Base-by-base conservation (phyloP, 2,329 filamentous ascomycete species). In the Ambrosiella cleistominuta region DNA sequence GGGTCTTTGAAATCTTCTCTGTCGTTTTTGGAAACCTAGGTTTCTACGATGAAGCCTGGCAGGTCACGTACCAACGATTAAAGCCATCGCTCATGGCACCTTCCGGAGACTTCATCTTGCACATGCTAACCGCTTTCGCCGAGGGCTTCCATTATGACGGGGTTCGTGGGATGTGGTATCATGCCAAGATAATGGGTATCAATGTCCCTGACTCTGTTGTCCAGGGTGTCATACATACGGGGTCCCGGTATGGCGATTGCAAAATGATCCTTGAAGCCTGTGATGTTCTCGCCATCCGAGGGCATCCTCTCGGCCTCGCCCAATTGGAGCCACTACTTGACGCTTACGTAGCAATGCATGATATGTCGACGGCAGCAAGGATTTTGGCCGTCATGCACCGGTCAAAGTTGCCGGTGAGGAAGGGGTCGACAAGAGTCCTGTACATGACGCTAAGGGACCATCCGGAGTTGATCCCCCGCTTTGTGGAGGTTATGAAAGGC, bases 261-360 rank as follows among this genome's bases (percentile, higher is more conserved):
- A 68, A 73, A 0, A 74, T 96, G 8, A 86, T 85, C 1, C 82
- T 81, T 5, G 79, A 84, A 37, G 85, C 86, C 37, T 80, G 95
- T 61, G 76, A 81, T 27, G 70, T 82, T 56, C 74, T 91, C 15
- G 75, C 77, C 3, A 72, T 76, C 7, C 76, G 81, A 27, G 75
- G 75, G 12, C 75, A 77, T 1, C 74, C 76, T 45, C 73, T 89
- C 42, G 72, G 75, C 7, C 69, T 77, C 5, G 75, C 85, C 62
- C 88, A 96, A 66, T 95, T 93, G 69, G 88, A 94, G 67, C 77
- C 84, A 36, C 75, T 96, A 36, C 72, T 90, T 6, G 81, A 87
- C 59, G 78, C 85, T 3, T 88, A 94, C 65, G 73, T 81, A 9
- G 71, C 72, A 2, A 65, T 67, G 2, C 73, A 75, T 1, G 81